phyloP scores from a whole-genome alignment of 176 grass and related monocot genomes.

The Carex scoparia region DNA sequence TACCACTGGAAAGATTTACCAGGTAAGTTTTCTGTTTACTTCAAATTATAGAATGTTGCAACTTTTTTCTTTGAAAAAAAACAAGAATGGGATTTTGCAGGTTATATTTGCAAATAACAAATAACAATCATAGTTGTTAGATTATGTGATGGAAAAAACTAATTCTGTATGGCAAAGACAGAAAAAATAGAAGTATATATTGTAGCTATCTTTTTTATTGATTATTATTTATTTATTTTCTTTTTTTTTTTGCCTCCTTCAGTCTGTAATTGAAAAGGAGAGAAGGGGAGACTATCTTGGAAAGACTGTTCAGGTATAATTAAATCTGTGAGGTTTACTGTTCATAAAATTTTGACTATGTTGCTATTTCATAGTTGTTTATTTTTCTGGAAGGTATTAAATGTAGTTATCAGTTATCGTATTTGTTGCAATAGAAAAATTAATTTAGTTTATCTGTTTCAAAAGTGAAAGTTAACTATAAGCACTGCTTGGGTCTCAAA shows the following conservation, averaged over 20 bases:
- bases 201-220: neutral
- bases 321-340: neutral
- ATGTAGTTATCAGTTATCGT: neutral
- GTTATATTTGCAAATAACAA: neutral
- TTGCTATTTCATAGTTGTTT: neutral
- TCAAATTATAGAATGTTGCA: neutral
- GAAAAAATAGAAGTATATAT: neutral
- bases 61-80: neutral
- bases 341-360: neutral
- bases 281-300: constrained; percentile 88
- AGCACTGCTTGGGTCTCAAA: neutral
- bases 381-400: neutral
- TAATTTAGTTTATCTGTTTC: neutral
- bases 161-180: neutral
- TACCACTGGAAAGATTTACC: constrained; percentile 98
- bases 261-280: constrained; percentile 98
- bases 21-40: constrained; percentile 28
- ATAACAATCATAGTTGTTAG: neutral
- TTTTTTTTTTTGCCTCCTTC: constrained; percentile 23
- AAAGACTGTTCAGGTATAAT: constrained; percentile 83
- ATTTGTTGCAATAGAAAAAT: neutral
- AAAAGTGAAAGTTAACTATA: neutral
- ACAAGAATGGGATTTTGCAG: neutral
- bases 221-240: neutral
- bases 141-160: neutral